A percentile compares a stretch with the other conserved stretches of the same genome.
Conservation (phyloP, 2,329 filamentous ascomycete genomes). For the Biscogniauxia marginata region DNA sequence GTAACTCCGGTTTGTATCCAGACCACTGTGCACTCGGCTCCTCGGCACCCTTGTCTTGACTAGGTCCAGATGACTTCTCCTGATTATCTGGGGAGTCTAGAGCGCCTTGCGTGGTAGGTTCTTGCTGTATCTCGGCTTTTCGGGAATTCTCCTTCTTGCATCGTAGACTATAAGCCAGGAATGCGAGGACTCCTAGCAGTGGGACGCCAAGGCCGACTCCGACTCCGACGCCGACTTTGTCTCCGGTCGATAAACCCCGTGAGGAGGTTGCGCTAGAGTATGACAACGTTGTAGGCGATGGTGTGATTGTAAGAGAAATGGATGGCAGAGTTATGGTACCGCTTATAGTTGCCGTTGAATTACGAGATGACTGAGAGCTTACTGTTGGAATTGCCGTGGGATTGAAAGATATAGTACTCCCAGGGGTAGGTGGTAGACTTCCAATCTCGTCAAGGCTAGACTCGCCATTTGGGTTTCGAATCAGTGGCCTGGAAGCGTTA, state of each 20-base stretch:
- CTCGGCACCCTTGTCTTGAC: constrained; percentile 3
- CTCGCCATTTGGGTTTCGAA: constrained; percentile 23
- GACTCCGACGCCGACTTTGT: constrained; percentile 21
- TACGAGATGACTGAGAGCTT: no score
- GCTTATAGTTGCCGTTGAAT: no score
- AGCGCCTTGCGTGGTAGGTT: no score
- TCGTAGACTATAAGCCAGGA: constrained; percentile 16
- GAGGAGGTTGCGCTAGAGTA: constrained; percentile 3
- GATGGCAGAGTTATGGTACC: no score
- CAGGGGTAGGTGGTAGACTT: constrained; percentile 21
- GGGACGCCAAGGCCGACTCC: constrained; percentile 22
- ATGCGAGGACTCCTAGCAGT: constrained; percentile 10
- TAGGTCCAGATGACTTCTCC: constrained; percentile 2
- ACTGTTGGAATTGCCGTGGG: constrained; percentile 23
- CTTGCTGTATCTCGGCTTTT: constrained; percentile 1
- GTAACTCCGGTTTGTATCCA: constrained; percentile 20
- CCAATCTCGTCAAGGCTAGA: constrained; percentile 21
- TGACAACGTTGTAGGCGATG: constrained; percentile 9
- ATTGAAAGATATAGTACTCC: constrained; percentile 27
- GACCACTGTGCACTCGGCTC: constrained; percentile 9
- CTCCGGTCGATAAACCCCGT: constrained; percentile 14
- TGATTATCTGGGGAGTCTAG: neutral
- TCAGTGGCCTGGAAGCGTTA: constrained; percentile 20
- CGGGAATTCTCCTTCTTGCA: constrained; percentile 14
- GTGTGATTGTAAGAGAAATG: no score